Evolutionary conservation across 1,284 basidiomycete genomes (phyloP).

Genomic region (Sutorius eximius): DNA sequence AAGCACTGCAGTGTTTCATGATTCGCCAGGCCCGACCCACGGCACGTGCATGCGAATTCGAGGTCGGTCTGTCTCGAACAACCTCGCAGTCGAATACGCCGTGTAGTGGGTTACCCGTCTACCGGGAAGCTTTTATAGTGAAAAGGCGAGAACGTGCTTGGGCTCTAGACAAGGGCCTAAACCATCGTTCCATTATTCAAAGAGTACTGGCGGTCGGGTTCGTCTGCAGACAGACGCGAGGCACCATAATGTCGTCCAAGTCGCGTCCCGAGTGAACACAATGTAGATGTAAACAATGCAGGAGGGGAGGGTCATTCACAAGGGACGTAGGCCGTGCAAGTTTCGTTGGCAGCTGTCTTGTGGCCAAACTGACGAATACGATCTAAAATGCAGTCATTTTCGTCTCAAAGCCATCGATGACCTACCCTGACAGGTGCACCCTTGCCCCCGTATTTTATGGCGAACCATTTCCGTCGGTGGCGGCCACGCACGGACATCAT

Average conservation of each 20-base stretch:
- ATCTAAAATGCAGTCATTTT: neutral
- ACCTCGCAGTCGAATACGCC: neutral
- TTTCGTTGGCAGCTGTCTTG: neutral
- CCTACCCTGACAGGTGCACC: neutral
- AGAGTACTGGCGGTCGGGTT: neutral
- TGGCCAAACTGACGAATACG: too few relatives aligned
- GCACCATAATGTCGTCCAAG: neutral
- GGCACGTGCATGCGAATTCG: neutral
- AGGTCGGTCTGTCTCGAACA: neutral
- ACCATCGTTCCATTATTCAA: neutral
- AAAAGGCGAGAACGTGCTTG: neutral
- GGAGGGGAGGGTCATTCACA: neutral
- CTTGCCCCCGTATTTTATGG: neutral
- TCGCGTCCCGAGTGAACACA: neutral
- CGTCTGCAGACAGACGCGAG: neutral
- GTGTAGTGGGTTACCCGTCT: neutral
- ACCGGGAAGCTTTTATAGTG: neutral
- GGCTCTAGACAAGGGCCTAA: neutral
- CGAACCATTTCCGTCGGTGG: neutral
- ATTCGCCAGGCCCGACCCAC: neutral
- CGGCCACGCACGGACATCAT: neutral
- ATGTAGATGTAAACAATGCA: neutral
- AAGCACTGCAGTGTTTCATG: neutral
- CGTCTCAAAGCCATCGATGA: neutral
- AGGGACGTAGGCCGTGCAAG: neutral